Evolutionary conservation across 306 rosid genomes (phyloP), one percentile per base, ranked within the genome.

Genomic region (Cyamopsis tetragonoloba): DNA sequence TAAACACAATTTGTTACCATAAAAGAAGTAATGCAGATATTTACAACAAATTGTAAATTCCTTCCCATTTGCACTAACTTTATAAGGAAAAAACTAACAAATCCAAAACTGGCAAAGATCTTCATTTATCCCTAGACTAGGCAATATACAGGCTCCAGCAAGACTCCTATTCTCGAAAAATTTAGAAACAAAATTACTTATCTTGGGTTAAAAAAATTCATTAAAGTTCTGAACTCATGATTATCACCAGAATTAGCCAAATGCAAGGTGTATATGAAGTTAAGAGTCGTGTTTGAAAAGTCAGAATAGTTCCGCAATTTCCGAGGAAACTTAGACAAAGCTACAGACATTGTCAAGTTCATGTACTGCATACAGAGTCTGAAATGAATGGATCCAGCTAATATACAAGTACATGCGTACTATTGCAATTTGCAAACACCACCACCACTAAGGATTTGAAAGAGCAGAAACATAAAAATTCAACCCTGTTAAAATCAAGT

Each of bases 381-480:
- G 66, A 57, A 70, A 70, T 42, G 46, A 30, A 7, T 28, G 57
- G 32, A 63, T 53, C 42, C 19, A 63, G 46, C 32, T 24, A 43
- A 42, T 27, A 63, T 46, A 42, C 30, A 63, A 42, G 28, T 41
- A 50, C 26, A 39, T 8, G 4, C 19, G 19, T 20, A 27, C 12
- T 24, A 65, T 39, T 39, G 65, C 35, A 57, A 56, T 64, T 39
- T 39, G 65, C 35, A 57, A 56, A 44, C 31, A 68, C 15, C 4
- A 30, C 28, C 14, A 12, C 22, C 7, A 35, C 30, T 22, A 47
- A 71, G 39, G 53, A 34, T 7, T n/a, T n/a, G n/a, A n/a, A 43
- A 6, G 15, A 42, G 34, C 48, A 54, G 58, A 73, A 75, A 48
- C 30, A 64, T 26, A 35, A 4, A 24, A 6, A 4, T 27, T n/a